These are phyloP conservation scores for Selenicereus undatus DNA, from an alignment of 148 eudicot genomes.

Conservation along the genomic window DNA sequence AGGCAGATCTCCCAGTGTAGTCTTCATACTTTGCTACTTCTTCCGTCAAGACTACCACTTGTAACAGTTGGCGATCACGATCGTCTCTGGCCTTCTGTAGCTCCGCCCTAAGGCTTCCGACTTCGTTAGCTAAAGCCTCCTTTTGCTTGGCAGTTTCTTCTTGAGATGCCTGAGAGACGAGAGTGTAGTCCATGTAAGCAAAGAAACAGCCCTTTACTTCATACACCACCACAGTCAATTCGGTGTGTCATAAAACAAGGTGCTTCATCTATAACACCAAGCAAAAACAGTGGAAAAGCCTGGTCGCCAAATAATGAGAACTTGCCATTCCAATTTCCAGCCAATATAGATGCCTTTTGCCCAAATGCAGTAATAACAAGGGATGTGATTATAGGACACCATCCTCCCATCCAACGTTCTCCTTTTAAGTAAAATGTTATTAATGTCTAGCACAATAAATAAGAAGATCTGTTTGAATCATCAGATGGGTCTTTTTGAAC, in stretches of 20 bases:
- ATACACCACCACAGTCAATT: not conserved
- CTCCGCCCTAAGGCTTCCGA: conserved; percentile 61
- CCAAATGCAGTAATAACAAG: too few relatives aligned
- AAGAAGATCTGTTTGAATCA: not conserved
- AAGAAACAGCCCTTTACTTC: not conserved
- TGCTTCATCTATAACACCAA: not conserved
- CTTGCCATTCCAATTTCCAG: not conserved
- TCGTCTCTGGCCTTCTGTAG: conserved; percentile 77
- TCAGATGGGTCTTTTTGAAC: not conserved
- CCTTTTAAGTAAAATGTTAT: not conserved
- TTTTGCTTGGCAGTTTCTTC: conserved; percentile 72
- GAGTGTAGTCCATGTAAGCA: conserved; percentile 13
- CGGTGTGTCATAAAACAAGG: not conserved
- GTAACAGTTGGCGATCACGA: conserved; percentile 61
- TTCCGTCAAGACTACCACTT: conserved; percentile 49
- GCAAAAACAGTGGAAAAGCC: not conserved
- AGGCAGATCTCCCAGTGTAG: conserved; percentile 51
- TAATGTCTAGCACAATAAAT: not conserved
- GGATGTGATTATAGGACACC: not conserved
- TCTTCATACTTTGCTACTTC: conserved; percentile 70
- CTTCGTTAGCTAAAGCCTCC: conserved; percentile 63
- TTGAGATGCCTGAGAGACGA: conserved; percentile 55
- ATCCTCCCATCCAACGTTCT: not conserved
- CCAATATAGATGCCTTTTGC: not conserved
- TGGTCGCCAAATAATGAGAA: too few relatives aligned